Base-by-base conservation (phyloP, 129 eudicot genomes). In the Dittrichia graveolens region DNA sequence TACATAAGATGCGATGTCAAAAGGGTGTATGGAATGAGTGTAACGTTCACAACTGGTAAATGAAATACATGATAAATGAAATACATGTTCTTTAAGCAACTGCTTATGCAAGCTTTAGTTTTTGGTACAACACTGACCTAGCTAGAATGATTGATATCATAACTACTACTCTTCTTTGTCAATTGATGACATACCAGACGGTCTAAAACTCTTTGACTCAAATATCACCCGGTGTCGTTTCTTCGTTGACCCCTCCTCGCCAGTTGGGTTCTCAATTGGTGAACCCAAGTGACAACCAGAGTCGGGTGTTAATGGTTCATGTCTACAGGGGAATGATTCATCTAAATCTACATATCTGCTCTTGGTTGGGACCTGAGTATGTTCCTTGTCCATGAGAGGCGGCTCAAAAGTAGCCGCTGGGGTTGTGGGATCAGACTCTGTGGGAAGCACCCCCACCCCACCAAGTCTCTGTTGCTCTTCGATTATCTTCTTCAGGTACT, bases 391-490 rank as follows among this genome's bases (percentile, higher is more conserved):
- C 31, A 72, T 54, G 14, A 58, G 38, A 3, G 86, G 84, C 3
- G 48, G 18, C 60, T 49, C 73, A 34, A 50, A 49, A 34, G 58
- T 24, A 45, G 82, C 73, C 8, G 31, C 31, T 24, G 90, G 88
- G 38, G 87, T 80, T 40, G 79, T 19, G 35, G 90, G 85, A 69
- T 85, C 88, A 0, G 86, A 82, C 7, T 49, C 73, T 38, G 80
- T 86, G 34, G 95, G 69, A 14, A 83, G 83, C 47, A 74, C 90
- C 64, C 31, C 31, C 31, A 24, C 31, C 31, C 88, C 95, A 57
- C 83, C 71, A 13, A 85, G 82, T 61, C 84, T 81, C 43, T 85
- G 95, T 67, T 85, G 95, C 73, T 88, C 95, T 80, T 88, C 95
- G n/a, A 88, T 80, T 14, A 88, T 88, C 80, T 88, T 88, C 76